phyloP scores from a whole-genome alignment of 495 filamentous ascomycete species.

The Penicillium simplicissimum region DNA sequence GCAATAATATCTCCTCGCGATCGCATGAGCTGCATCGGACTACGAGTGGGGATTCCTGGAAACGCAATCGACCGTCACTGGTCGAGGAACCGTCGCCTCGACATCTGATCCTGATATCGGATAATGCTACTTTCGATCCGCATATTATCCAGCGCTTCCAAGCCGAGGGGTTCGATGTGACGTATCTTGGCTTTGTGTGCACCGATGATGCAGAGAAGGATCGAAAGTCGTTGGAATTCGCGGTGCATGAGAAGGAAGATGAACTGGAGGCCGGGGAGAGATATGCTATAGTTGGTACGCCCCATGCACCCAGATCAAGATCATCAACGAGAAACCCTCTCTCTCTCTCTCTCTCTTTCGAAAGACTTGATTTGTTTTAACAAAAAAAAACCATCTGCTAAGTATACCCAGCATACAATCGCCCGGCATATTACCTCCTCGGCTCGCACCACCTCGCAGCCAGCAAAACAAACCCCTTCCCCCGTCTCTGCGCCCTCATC shows the following conservation, averaged over 20 bases:
- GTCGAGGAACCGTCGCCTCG: conserved; percentile 23
- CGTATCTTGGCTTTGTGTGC: conserved; percentile 56
- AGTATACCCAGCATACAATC: conserved; percentile 48
- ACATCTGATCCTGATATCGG: conserved; percentile 60
- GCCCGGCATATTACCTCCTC: conserved; percentile 58
- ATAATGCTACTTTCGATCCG: conserved; percentile 58
- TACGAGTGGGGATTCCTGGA: conserved; percentile 18
- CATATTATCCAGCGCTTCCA: conserved; percentile 55
- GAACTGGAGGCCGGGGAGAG: conserved; percentile 45
- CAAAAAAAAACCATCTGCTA: no score
- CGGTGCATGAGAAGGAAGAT: conserved; percentile 47
- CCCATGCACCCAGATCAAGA: background rate
- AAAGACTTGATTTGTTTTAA: no score
- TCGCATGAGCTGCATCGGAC: conserved; percentile 18
- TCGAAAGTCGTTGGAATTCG: conserved; percentile 43
- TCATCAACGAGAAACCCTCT: background rate
- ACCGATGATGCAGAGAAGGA: conserved; percentile 44
- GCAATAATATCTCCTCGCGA: conserved; percentile 2
- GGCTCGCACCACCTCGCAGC: conserved; percentile 48
- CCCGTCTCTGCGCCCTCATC: conserved; percentile 50
- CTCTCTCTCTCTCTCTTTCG: no score
- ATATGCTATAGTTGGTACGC: conserved; percentile 50
- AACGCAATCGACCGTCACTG: conserved; percentile 11
- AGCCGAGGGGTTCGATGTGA: conserved; percentile 64
- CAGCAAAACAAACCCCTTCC: conserved; percentile 42